Conservation (phyloP, 306 rosid genomes). For the Prunus mongolica region DNA sequence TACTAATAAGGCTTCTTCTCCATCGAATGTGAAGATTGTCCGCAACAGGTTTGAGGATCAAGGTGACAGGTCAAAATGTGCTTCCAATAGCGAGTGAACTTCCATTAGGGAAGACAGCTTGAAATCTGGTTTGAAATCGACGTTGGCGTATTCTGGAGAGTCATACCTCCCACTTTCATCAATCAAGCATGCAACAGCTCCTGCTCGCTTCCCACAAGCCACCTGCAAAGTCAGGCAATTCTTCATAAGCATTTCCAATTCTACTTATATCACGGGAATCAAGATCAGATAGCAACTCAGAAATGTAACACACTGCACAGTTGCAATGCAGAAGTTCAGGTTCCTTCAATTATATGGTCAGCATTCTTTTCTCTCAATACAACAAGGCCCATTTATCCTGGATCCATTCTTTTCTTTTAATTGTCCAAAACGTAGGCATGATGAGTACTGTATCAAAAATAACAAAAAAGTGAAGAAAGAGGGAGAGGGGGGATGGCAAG, state of each 20-base stretch:
- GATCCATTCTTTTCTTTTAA: neutral
- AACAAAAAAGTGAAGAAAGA: too few relatives aligned
- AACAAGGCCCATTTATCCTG: neutral
- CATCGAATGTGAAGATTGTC: neutral
- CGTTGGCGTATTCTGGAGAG: constrained; percentile 43
- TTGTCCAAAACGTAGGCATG: too few relatives aligned
- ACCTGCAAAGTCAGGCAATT: constrained; percentile 38
- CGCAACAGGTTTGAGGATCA: constrained; percentile 29
- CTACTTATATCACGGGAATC: neutral
- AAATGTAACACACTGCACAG: neutral
- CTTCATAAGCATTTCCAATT: neutral
- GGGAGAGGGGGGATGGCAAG: too few relatives aligned
- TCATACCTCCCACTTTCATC: constrained; percentile 72
- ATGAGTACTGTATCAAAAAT: too few relatives aligned
- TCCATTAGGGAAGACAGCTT: constrained; percentile 73
- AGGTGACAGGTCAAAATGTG: constrained; percentile 60
- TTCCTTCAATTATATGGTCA: neutral
- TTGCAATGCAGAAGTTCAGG: neutral
- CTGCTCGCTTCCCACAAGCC: constrained; percentile 79
- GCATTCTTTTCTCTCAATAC: neutral
- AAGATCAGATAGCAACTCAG: neutral
- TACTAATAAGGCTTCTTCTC: neutral
- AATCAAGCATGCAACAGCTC: constrained; percentile 84
- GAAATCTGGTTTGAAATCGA: constrained; percentile 65
- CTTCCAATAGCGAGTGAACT: constrained; percentile 55